Evolutionary conservation across 305 asterid genomes (phyloP).

Genomic region (Nicotiana rustica): DNA sequence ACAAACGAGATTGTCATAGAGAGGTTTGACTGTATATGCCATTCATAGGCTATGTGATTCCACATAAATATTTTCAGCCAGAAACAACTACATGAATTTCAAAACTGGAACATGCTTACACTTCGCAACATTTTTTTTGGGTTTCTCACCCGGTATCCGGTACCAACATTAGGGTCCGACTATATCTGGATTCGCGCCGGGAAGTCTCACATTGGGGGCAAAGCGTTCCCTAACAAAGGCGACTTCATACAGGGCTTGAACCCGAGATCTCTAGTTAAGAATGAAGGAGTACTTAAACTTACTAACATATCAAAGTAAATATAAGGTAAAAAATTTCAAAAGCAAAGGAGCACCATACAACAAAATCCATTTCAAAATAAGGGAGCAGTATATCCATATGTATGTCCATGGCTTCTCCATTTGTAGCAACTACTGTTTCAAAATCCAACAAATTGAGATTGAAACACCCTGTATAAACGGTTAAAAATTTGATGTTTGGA

Average conservation of each 20-base stretch:
- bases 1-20: too few species aligned
- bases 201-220: too few species aligned
- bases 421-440: neutral
- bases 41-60: neutral
- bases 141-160: too few species aligned
- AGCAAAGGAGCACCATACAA: neutral
- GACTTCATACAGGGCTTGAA: too few species aligned
- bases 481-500: neutral
- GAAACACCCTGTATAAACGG: neutral
- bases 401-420: neutral
- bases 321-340: neutral
- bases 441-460: neutral
- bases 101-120: too few species aligned
- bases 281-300: neutral
- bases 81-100: neutral
- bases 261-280: too few species aligned
- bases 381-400: neutral
- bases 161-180: too few species aligned
- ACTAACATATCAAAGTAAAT: neutral
- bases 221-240: too few species aligned
- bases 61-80: neutral
- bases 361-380: neutral
- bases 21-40: neutral
- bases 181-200: too few species aligned
- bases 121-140: too few species aligned